Evolutionary conservation across 805 yeast genomes (phyloP), one percentile per base, ranked within the genome.

Genomic region (Spathaspora passalidarum): DNA sequence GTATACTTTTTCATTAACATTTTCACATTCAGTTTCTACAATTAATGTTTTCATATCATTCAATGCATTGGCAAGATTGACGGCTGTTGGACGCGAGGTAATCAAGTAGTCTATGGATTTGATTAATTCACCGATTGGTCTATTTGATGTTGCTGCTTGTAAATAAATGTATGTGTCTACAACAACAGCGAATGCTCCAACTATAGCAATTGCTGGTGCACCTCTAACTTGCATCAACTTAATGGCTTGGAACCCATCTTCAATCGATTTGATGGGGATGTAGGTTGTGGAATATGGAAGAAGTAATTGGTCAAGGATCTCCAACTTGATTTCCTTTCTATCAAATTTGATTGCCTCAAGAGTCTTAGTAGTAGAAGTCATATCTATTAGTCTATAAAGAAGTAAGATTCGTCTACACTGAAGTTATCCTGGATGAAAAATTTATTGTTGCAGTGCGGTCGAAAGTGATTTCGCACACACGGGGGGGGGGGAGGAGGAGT

Each of bases 161-260:
- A 66, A 69, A 40, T 46, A 46, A 58, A 56, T 59, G 56, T 56
- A 46, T 65, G 66, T 65, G 53, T 92, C 97, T n/a, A 86, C 81
- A 1, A 88, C 84, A 2, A 92, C 78, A 2, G 96, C 80, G 49
- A 91, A 76, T 1, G 90, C 82, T 4, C 96, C 98, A 2, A 92
- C 97, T 47, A 92, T 88, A 50, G 97, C 97, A 60, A 92, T 92
- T 1, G 98, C 98, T 0, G 99, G 99, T 0, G 99, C 99, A 32
- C 99, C 99, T 62, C 99, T 77, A 4, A 95, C 97, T 57, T 88
- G 90, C 99, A 92, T 92, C 47, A 75, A 75, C 59, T 82, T 84
- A 63, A 92, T 92, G n/a, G 87, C 96, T 16, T 76, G 74, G 65
- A 69, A 88, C 3, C 96, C 97, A 61, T 85, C 90, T 40, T 83